Conservation (phyloP, 306 rosid species). For the Dryas drummondii region DNA sequence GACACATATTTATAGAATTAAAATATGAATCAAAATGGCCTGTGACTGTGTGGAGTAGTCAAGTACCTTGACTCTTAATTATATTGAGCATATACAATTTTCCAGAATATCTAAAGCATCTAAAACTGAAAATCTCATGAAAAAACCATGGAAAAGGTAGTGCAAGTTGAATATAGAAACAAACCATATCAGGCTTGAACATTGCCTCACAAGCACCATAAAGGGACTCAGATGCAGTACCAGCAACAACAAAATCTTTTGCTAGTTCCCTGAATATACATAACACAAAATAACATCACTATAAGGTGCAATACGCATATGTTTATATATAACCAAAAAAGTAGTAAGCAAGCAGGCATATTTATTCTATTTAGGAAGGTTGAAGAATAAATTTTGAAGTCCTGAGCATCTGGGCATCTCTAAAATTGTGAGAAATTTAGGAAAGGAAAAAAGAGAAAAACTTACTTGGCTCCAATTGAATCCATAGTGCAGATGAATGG, state of each 20-base stretch:
- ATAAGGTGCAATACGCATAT: not conserved
- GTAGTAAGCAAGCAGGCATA: not conserved
- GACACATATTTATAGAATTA: not conserved
- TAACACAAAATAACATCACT: conserved; percentile 6
- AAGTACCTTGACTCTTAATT: not conserved
- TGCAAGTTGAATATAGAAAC: conserved; percentile 28
- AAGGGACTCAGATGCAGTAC: conserved; percentile 92
- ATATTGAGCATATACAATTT: not conserved
- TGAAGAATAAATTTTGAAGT: not conserved
- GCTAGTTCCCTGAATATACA: conserved; percentile 82
- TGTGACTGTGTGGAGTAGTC: not conserved
- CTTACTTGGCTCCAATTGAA: conserved; percentile 94
- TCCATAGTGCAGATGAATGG: conserved; percentile 99
- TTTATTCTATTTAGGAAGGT: not conserved
- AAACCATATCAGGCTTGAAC: conserved; percentile 95
- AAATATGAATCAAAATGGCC: not conserved
- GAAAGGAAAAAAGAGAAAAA: not conserved
- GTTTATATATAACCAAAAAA: not conserved
- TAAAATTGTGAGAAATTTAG: not conserved
- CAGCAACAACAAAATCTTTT: conserved; percentile 96
- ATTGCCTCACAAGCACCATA: conserved; percentile 99
- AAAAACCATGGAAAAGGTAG: conserved; percentile 8
- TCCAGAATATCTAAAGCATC: not conserved
- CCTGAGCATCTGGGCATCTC: not conserved
- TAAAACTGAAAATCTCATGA: not conserved